Base-by-base conservation (phyloP, 148 eudicot species). In the Spergularia marina region DNA sequence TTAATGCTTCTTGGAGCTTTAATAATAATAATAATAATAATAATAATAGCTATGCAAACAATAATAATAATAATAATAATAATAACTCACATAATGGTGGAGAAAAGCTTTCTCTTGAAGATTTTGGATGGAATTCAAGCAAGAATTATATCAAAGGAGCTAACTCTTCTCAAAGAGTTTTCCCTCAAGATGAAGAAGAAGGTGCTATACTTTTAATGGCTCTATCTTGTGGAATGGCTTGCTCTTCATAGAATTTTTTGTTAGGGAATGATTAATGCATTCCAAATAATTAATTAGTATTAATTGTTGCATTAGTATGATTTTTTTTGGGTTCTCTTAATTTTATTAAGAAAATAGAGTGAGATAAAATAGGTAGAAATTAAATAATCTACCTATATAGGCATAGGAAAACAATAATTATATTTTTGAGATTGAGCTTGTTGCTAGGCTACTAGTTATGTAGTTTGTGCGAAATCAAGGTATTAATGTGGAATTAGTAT, bases 171-270 rank as follows among this genome's bases (percentile, higher is more conserved):
- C 67, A 65, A 51, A 70, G 71, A 67, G 80, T 73, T 1, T 85
- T 85, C 64, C 85, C 90, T 0, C 76, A 71, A 10, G 88, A 87
- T 49, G 90, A 85, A 82, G 86, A 87, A 84, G 90, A 87, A 78
- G 90, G 86, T 17, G 90, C 90, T n/a, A 71, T 87, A 58, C 74
- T 87, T 41, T 69, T 87, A 34, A 87, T 87, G 90, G 88, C 88
- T 53, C 85, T 87, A 17, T 87, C 90, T 65, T 85, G 87, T 85
- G 88, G 90, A 71, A 75, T 79, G 61, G 76, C 82, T 75, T 78
- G 73, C 58, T 82, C 76, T 68, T 76, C 77, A 25, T 78, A 72
- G 16, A 18, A 21, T 12, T 0, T 9, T 12, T 66, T 25, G 15
- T 17, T 68, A 53, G 30, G 49, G 23, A 23, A 18, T 54, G 10